Evolutionary conservation across 192 early-diverging fungal genomes (phyloP).

Genomic region (Coemansia umbellata): DNA sequence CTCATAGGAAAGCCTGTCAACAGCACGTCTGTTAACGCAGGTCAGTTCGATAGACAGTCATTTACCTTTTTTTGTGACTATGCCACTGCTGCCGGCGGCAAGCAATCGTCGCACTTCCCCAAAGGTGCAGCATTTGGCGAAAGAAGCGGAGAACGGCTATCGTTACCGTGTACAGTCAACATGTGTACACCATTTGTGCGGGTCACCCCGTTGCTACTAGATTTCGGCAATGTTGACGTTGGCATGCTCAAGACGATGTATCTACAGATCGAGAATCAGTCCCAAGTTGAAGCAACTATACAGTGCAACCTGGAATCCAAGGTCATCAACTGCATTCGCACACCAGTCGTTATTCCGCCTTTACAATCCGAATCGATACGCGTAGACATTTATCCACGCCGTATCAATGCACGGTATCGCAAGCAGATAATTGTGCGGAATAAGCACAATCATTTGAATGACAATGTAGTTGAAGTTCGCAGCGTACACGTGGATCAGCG

Average conservation of each 20-base stretch:
- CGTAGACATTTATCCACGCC: constrained; percentile 94
- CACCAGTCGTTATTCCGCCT: constrained; percentile 64
- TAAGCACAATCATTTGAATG: constrained; percentile 80
- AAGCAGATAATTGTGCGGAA: constrained; percentile 96
- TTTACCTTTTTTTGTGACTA: constrained; percentile 71
- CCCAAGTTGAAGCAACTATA: constrained; percentile 79
- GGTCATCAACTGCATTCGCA: constrained; percentile 80
- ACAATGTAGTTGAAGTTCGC: constrained; percentile 85
- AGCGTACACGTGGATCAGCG: constrained; percentile 95
- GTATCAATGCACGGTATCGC: constrained; percentile 95
- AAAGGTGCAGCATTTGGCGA: constrained; percentile 57
- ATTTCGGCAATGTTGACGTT: constrained; percentile 96
- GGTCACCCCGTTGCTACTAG: constrained; percentile 74
- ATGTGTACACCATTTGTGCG: constrained; percentile 92
- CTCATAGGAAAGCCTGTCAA: constrained; percentile 48
- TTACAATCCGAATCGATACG: constrained; percentile 72
- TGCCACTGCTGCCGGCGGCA: constrained; percentile 34
- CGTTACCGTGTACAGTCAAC: constrained; percentile 84
- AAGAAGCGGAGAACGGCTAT: constrained; percentile 37
- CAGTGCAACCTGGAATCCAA: constrained; percentile 89
- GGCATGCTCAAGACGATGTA: constrained; percentile 85
- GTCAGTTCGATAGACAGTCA: constrained; percentile 62
- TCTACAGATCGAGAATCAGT: constrained; percentile 77
- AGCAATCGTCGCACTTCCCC: constrained; percentile 11
- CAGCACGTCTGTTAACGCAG: constrained; percentile 56